Evolutionary conservation across 371 early-diverging fungal species (phyloP).

Genomic region (Massospora cicadina): DNA sequence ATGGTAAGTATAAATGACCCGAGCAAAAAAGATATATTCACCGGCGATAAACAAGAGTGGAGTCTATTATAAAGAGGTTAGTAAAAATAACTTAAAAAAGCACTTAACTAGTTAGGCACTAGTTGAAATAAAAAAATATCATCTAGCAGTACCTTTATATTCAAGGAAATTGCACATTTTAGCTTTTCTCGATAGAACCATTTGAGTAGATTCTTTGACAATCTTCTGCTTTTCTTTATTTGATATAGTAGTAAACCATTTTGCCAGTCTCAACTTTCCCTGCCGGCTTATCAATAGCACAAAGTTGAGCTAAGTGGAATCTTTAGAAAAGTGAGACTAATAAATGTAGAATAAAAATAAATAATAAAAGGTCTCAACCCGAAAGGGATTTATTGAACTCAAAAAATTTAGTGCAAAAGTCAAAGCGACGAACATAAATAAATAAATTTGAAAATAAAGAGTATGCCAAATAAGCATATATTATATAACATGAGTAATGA

Average conservation of each 20-base stretch:
- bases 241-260: constrained; percentile 86
- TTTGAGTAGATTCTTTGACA: constrained; percentile 81
- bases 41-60: background rate
- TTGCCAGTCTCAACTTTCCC: constrained; percentile 84
- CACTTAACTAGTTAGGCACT: constrained; percentile 30
- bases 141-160: constrained; percentile 51
- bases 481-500: too few species aligned
- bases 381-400: too few species aligned
- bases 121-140: background rate
- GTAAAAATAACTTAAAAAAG: constrained; percentile 84
- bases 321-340: too few species aligned
- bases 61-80: constrained; percentile 14
- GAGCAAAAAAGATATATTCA: constrained; percentile 1
- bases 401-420: too few species aligned
- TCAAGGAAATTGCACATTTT: constrained; percentile 97
- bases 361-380: too few species aligned
- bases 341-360: too few species aligned
- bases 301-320: constrained; percentile 42
- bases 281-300: constrained; percentile 45
- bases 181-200: constrained; percentile 71
- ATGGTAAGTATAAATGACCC: too few species aligned
- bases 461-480: too few species aligned
- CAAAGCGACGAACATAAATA: too few species aligned
- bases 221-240: constrained; percentile 86
- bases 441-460: too few species aligned